Percentiles rank a stretch among this genome's conserved stretches.
Conservation (phyloP, 306 rosid species). For the Luffa aegyptiaca region DNA sequence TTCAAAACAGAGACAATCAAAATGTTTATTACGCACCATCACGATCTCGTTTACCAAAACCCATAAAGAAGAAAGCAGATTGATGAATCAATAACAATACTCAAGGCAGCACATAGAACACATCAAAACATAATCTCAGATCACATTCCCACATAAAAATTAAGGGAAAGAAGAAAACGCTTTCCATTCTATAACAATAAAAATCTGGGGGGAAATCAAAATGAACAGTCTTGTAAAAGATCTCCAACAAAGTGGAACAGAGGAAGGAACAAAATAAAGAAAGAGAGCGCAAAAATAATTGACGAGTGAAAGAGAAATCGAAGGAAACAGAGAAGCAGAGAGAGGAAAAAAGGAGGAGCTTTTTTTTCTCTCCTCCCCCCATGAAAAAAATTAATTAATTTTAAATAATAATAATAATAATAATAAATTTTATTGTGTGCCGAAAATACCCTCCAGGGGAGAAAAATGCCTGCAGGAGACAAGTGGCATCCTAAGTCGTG, state of each 20-base stretch:
- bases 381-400: neutral
- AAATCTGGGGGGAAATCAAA: neutral
- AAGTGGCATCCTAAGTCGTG: slow-evolving; percentile 29
- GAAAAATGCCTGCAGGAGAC: slow-evolving; percentile 23
- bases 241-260: slow-evolving; percentile 5
- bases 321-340: neutral
- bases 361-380: slow-evolving; percentile 6
- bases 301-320: neutral
- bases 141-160: slow-evolving; percentile 1
- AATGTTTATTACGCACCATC: neutral
- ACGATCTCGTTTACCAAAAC: slow-evolving; percentile 22
- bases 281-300: neutral
- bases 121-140: slow-evolving; percentile 4
- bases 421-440: neutral
- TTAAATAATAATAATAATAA: neutral
- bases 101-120: slow-evolving; percentile 1
- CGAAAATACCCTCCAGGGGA: slow-evolving; percentile 39
- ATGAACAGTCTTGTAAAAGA: neutral
- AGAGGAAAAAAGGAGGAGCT: slow-evolving; percentile 4
- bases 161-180: slow-evolving; percentile 11
- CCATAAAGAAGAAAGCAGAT: slow-evolving; percentile 18
- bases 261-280: neutral
- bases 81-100: slow-evolving; percentile 4
- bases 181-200: neutral
- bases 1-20: neutral